A percentile compares a stretch with the other conserved stretches of the same genome.
These are phyloP conservation scores for Lachancea quebecensis DNA, from an alignment of 805 yeast species.

Conservation along the genomic window DNA sequence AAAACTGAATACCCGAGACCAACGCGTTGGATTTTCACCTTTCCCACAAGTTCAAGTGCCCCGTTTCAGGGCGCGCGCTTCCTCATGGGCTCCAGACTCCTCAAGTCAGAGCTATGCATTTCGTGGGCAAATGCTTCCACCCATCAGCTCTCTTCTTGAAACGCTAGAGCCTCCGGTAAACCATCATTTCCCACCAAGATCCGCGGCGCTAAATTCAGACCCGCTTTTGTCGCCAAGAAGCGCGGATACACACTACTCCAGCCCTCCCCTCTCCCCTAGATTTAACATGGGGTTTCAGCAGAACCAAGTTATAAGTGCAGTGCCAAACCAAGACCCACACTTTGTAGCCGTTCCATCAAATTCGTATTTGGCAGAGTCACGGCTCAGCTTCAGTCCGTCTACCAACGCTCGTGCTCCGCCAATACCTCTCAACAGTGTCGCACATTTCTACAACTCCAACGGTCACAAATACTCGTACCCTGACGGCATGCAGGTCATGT, in stretches of 20 bases:
- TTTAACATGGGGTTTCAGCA: background rate
- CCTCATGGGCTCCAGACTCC: slow-evolving; percentile 7
- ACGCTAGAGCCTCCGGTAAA: slow-evolving; percentile 1
- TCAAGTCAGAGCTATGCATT: background rate
- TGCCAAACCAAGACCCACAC: background rate
- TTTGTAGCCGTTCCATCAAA: slow-evolving; percentile 1
- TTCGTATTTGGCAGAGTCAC: background rate
- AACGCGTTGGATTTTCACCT: background rate
- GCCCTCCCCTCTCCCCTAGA: slow-evolving; percentile 4
- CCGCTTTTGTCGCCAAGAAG: background rate
- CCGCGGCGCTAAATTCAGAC: background rate
- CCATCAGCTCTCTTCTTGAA: slow-evolving; percentile 15
- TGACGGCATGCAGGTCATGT: slow-evolving; percentile 10
- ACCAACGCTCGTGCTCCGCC: background rate
- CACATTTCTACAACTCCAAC: slow-evolving; percentile 23
- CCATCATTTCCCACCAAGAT: slow-evolving; percentile 3
- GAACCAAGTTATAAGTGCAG: background rate
- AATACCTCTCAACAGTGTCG: slow-evolving; percentile 17
- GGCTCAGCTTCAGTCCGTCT: background rate
- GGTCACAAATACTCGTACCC: slow-evolving; percentile 26
- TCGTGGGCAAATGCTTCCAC: slow-evolving; percentile 10
- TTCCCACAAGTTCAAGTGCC: slow-evolving; percentile 1
- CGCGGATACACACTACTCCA: slow-evolving; percentile 1
- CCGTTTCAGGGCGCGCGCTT: slow-evolving; percentile 2
- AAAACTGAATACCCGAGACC: background rate